A percentile compares a stretch with the other conserved stretches of the same genome.
phyloP scores from a whole-genome alignment of 208 protist species.

The Trypanosoma conorhini region DNA sequence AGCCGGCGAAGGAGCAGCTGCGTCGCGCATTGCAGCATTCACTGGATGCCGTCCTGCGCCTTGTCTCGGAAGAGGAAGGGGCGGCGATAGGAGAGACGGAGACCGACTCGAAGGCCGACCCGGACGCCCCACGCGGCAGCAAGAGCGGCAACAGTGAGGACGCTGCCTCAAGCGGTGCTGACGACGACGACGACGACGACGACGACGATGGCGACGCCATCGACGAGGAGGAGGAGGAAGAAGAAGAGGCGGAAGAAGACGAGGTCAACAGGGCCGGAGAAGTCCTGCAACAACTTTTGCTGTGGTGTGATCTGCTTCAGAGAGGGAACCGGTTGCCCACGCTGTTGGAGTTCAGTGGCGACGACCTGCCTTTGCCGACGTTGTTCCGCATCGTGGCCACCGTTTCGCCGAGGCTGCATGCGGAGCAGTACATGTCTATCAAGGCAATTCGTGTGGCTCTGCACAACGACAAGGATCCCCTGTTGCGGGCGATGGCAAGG shows the following conservation, averaged over 20 bases:
- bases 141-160: constrained; percentile 1
- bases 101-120: not conserved
- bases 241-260: constrained; percentile 19
- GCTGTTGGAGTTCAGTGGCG: constrained; percentile 35
- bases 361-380: constrained; percentile 28
- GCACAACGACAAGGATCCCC: constrained; percentile 20
- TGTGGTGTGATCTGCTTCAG: constrained; percentile 47
- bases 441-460: constrained; percentile 70
- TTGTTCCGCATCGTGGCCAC: constrained; percentile 48
- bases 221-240: constrained; percentile 23
- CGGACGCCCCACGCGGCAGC: not conserved
- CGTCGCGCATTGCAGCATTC: constrained; percentile 38
- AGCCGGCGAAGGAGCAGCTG: constrained; percentile 34
- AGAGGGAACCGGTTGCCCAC: constrained; percentile 28
- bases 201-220: constrained; percentile 3
- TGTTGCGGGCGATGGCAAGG: constrained; percentile 43
- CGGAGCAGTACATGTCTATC: constrained; percentile 78
- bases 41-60: constrained; percentile 28
- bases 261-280: constrained; percentile 19
- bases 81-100: not conserved
- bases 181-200: constrained; percentile 8
- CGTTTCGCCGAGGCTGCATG: constrained; percentile 60
- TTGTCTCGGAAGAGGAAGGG: constrained; percentile 33
- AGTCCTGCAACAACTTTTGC: constrained; percentile 31
- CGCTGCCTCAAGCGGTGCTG: constrained; percentile 3